A percentile compares a stretch with the other conserved stretches of the same genome.
Evolutionary conservation across 2,329 filamentous ascomycete genomes (phyloP).

Genomic region (Ramularia endophylla): DNA sequence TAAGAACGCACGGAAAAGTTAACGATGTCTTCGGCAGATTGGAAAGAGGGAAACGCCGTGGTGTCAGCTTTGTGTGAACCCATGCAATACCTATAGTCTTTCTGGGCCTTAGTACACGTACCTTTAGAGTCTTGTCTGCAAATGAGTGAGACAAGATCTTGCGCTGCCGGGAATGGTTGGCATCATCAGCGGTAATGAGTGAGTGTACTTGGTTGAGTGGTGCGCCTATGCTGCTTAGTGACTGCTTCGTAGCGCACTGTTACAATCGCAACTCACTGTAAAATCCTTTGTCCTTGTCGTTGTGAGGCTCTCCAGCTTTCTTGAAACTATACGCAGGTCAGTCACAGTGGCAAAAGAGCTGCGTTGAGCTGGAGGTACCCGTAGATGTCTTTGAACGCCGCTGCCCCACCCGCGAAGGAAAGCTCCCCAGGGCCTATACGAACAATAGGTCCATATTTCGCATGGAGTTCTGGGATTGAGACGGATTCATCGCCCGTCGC

Average conservation of each 20-base stretch:
- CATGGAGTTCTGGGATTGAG: conserved; percentile 25
- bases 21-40: no score
- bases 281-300: no score
- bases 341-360: no score
- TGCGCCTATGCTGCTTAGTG: background rate
- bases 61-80: no score
- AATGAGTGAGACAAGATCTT: conserved; percentile 25
- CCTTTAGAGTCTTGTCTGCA: conserved; percentile 24
- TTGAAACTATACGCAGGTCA: no score
- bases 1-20: conserved; percentile 1
- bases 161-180: conserved; percentile 22
- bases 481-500: conserved; percentile 15
- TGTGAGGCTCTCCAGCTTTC: no score
- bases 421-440: conserved; percentile 37
- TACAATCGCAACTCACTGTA: no score
- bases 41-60: no score
- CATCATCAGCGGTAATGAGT: conserved; percentile 23
- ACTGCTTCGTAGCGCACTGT: background rate
- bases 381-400: conserved; percentile 25
- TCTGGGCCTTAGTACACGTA: no score
- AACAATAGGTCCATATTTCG: conserved; percentile 34
- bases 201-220: conserved; percentile 15
- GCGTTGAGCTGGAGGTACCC: no score
- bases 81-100: no score
- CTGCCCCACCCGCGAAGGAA: conserved; percentile 25